Base-by-base conservation (phyloP, 352 stramenopile species). In the Phytopythium mirpurense region DNA sequence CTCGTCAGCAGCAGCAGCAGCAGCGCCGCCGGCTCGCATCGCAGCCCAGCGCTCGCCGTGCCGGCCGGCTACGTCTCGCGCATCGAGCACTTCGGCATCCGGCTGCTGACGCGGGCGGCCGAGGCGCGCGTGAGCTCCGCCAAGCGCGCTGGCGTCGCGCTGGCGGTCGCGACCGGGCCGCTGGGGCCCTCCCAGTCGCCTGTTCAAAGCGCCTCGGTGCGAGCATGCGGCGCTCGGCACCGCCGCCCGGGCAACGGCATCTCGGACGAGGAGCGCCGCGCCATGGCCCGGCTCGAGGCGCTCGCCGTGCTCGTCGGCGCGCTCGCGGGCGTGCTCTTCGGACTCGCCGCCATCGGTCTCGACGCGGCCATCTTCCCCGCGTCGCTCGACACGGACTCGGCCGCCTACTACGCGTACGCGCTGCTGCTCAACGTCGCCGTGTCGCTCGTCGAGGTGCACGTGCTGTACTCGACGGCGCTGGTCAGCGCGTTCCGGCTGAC, bases 401-500 rank as follows among this genome's bases (percentile, higher is more conserved):
- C 26, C 29, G 29, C 52, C 29, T 68, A 73, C 34, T 78, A 70
- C 19, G 26, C 64, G 1, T 72, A 68, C 31, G 36, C 74, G 21
- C 37, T 70, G 27, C 47, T 73, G 19, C 60, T 83, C 45, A 83
- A 83, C 54, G 63, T 80, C 23, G 60, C 18, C 11, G 67, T 83
- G n/a, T 83, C 70, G 1, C 19, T 83, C 3, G 10, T 83, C 12
- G 67, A 83, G 54, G 72, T 83, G 29, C 61, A 63, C 46, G 56
- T 50, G 5, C 66, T 80, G 54, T 83, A 78, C 59, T 42, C 53
- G 10, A 70, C 68, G 3, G 66, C 72, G 1, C 59, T 83, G 3
- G 32, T 66, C 23, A 70, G 62, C 34, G 67, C 72, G 1, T 83
- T 83, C 54, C 60, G 49, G 16, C 45, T 80, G n/a, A 80, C 67